Base-by-base conservation (phyloP, 129 eudicot species). In the Pulicaria dysenterica region DNA sequence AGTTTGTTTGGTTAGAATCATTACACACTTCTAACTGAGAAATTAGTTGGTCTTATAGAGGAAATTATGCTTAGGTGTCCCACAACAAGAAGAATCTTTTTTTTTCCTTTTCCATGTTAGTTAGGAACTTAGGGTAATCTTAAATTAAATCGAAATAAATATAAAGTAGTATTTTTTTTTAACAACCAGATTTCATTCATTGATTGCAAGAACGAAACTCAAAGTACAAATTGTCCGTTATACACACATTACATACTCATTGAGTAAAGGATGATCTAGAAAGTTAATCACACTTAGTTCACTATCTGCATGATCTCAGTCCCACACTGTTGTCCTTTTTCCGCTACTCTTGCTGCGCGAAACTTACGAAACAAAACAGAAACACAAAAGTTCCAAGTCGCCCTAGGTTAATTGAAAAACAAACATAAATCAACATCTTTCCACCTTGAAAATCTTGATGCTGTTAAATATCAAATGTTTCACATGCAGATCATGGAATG, bases 401-500 rank as follows among this genome's bases (percentile, higher is more conserved):
- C n/a, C n/a, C n/a, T n/a, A n/a, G n/a, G n/a, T n/a, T n/a, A 19
- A 46, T 6, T 16, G 5, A 49, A 54, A 50, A 38, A 69, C 34
- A 50, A 50, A 51, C 39, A 64, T 17, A 16, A 40, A 36, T 36
- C 36, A 57, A 34, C 76, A 24, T 71, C 14, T 54, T 55, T 70
- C 24, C 40, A 19, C 41, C 40, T 24, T 44, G 43, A 8, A 24
- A 7, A 8, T 19, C 5, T 50, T 8, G 44, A 73, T 17, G 31
- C 56, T 24, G 19, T 8, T 62, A 39, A 59, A 41, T 64, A 14
- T 56, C 14, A 37, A 40, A 50, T 70, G 72, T 2, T 64, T 60
- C 14, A 45, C 76, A 42, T 75, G 40, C 69, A 92, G 98, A 66
- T 92, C 85, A 53, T 92, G 98, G 98, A 87, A 85, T 62, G 68